Evolutionary conservation across 2,329 filamentous ascomycete genomes (phyloP).

Genomic region (Xylaria sp.): DNA sequence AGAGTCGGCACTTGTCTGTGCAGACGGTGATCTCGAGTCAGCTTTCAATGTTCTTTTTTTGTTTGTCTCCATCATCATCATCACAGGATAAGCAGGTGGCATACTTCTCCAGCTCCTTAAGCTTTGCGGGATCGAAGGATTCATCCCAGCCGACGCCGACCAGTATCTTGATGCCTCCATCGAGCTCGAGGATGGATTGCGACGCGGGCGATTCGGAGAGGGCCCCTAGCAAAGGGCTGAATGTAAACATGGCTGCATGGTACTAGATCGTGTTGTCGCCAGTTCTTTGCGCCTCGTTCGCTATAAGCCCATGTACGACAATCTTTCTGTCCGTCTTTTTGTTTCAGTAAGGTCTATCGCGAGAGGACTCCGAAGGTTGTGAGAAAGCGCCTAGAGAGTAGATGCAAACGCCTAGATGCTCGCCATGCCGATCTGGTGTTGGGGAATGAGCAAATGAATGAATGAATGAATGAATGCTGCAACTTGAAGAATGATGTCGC

Average conservation of each 20-base stretch:
- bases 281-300: slow-evolving; percentile 29
- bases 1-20: slow-evolving; percentile 86
- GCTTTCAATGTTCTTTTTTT: not conserved
- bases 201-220: slow-evolving; percentile 87
- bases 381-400: not conserved
- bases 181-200: slow-evolving; percentile 95
- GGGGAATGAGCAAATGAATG: slow-evolving; percentile 19
- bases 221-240: slow-evolving; percentile 90
- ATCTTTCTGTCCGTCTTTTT: not conserved
- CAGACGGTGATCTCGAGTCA: not conserved
- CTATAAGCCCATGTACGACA: slow-evolving; percentile 36
- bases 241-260: slow-evolving; percentile 83
- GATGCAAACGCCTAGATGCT: not conserved
- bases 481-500: slow-evolving; percentile 37
- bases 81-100: slow-evolving; percentile 38
- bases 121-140: slow-evolving; percentile 81
- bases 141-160: slow-evolving; percentile 98
- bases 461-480: slow-evolving; percentile 4
- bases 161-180: slow-evolving; percentile 94
- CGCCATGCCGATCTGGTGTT: slow-evolving; percentile 4
- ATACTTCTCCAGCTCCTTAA: slow-evolving; percentile 91
- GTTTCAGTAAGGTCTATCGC: slow-evolving; percentile 2
- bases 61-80: not conserved
- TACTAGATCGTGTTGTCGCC: slow-evolving; percentile 30
- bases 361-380: not conserved